phyloP scores from a whole-genome alignment of 305 asterid species.

The Lippia alba region DNA sequence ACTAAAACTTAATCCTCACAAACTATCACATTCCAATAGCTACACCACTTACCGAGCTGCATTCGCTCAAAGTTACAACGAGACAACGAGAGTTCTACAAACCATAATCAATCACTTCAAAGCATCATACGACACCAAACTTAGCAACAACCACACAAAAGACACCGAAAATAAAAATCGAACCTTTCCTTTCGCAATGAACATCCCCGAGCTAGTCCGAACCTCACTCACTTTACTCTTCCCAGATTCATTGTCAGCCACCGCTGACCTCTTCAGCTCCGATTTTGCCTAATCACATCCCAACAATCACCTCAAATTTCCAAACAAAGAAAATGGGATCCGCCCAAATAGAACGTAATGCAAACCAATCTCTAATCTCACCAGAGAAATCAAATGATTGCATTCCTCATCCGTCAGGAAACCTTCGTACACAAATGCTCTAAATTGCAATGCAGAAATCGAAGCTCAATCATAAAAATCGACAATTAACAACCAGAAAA shows the following conservation, averaged over 20 bases:
- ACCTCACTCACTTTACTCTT: conserved; percentile 76
- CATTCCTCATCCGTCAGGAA: conserved; percentile 89
- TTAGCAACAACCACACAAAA: conserved; percentile 24
- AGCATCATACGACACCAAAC: conserved; percentile 18
- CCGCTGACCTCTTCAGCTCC: conserved; percentile 89
- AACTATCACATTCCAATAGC: neutral
- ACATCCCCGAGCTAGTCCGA: conserved; percentile 98
- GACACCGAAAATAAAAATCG: conserved; percentile 22
- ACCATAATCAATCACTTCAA: conserved; percentile 20
- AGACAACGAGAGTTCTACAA: neutral
- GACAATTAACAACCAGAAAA: conserved; percentile 10
- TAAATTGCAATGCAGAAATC: conserved; percentile 34
- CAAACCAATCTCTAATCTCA: conserved; percentile 45
- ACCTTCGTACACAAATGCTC: conserved; percentile 91
- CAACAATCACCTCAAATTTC: conserved; percentile 12
- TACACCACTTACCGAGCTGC: conserved; percentile 6
- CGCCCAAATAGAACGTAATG: neutral
- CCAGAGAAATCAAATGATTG: conserved; percentile 82
- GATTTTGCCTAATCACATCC: conserved; percentile 67
- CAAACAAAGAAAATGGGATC: neutral
- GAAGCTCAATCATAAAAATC: conserved; percentile 33
- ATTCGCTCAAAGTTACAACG: conserved; percentile 1
- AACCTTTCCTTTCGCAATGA: conserved; percentile 80
- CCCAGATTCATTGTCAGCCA: conserved; percentile 85
- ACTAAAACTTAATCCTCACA: neutral